phyloP scores from a whole-genome alignment of 1,284 basidiomycete genomes.

The Tilletia walkeri region DNA sequence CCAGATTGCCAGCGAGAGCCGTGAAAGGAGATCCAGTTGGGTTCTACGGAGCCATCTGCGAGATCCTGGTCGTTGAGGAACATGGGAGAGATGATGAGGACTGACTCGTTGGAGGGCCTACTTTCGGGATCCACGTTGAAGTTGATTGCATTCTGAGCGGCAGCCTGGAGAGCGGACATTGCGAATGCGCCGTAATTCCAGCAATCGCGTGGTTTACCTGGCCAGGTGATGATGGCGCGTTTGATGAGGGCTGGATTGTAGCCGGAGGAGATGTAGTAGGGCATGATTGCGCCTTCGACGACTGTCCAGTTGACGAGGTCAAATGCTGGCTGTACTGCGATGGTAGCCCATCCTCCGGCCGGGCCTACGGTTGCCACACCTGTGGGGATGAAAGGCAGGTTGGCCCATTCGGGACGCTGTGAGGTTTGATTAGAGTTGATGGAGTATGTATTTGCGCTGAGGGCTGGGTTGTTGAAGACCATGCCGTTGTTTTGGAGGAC shows the following conservation, averaged over 20 bases:
- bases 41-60: constrained; percentile 28
- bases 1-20: constrained; percentile 43
- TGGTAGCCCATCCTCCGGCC: constrained; percentile 58
- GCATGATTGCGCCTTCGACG: constrained; percentile 30
- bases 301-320: constrained; percentile 35
- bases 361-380: constrained; percentile 32
- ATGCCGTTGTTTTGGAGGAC: constrained; percentile 32
- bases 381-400: constrained; percentile 29
- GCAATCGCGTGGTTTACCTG: constrained; percentile 47
- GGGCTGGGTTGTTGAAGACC: constrained; percentile 16
- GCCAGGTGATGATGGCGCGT: constrained; percentile 46
- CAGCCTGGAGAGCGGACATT: constrained; percentile 21
- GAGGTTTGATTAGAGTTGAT: constrained; percentile 24
- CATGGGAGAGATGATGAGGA: constrained; percentile 42
- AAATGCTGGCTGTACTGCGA: constrained; percentile 40
- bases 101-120: constrained; percentile 22
- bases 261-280: constrained; percentile 38
- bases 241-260: constrained; percentile 40
- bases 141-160: constrained; percentile 25
- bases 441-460: constrained; percentile 23
- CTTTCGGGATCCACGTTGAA: not conserved
- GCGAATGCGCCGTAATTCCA: constrained; percentile 39
- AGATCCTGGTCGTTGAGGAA: constrained; percentile 43
- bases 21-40: constrained; percentile 41
- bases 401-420: constrained; percentile 41